A percentile compares a stretch with the other conserved stretches of the same genome.
phyloP scores from a whole-genome alignment of 164 flowering plant species.

The Buxus sempervirens region DNA sequence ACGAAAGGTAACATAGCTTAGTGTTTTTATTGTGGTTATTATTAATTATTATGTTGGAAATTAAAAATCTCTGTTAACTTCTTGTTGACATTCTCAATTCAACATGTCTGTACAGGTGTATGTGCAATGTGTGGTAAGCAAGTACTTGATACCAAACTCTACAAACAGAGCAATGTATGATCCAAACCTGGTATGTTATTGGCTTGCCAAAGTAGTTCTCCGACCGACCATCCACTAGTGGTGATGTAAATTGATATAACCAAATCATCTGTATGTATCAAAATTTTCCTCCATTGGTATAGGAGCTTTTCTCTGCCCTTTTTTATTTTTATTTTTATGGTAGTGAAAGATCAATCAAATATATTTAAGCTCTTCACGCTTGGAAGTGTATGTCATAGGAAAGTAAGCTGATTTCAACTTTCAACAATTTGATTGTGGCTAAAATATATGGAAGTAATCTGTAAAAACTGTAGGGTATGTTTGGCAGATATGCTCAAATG shows the following conservation, averaged over 20 bases:
- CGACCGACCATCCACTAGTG: not conserved
- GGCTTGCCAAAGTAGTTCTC: not conserved
- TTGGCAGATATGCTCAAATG: no score
- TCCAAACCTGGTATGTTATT: not conserved
- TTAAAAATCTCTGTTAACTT: not conserved
- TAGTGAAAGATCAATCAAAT: not conserved
- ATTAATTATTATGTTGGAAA: not conserved
- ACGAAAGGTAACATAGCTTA: slow-evolving; percentile 59
- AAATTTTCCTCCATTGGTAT: not conserved
- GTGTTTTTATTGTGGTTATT: no score
- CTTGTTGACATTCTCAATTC: slow-evolving; percentile 2
- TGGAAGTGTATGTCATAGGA: not conserved
- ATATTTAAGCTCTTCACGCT: not conserved
- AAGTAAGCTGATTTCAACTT: no score
- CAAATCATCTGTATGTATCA: not conserved
- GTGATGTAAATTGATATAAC: slow-evolving; percentile 11
- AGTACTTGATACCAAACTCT: slow-evolving; percentile 81
- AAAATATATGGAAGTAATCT: no score
- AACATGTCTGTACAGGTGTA: slow-evolving; percentile 56
- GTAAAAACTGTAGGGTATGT: no score
- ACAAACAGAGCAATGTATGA: slow-evolving; percentile 92
- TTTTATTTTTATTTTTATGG: not conserved
- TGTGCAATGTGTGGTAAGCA: slow-evolving; percentile 99
- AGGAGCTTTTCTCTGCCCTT: not conserved
- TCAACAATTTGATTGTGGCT: no score